Evolutionary conservation across 1,284 basidiomycete species (phyloP), one percentile per base, ranked within the genome.

Genomic region (Tranzscheliella williamsii): DNA sequence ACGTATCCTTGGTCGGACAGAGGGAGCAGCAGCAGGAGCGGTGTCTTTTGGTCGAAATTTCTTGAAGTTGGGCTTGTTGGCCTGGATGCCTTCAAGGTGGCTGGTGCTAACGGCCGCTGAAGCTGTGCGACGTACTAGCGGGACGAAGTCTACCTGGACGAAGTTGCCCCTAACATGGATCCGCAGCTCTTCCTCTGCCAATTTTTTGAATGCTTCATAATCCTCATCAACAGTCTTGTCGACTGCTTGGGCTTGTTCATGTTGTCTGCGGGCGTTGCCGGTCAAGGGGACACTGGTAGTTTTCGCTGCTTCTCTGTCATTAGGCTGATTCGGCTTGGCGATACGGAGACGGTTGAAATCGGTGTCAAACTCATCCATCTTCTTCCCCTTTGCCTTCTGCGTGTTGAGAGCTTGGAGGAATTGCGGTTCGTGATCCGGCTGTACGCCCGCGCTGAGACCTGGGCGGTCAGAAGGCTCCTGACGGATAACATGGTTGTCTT

Each of bases 91-190:
- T n/a, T n/a, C n/a, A n/a, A n/a, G n/a, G n/a, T n/a, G n/a, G n/a
- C n/a, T 6, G 27, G 11, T 12, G 5, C 17, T 17, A 8, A 12
- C 17, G 4, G 38, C 22, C 20, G 38, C 3, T 12, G 27, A 3
- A 4, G 21, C 27, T 31, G 15, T 21, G 18, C 52, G 29, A 7
- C 42, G 34, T 0, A 71, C 51, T 2, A 73, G 42, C 9, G 70
- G 70, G 21, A 73, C 70, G 49, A 70, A 69, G 39, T 73, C 70
- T 6, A 73, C 70, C 43, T 70, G 67, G 7, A 73, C 62, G 49
- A 70, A 73, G 46, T 73, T 73, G 29, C 70, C 70, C 6, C 64
- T 24, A 4, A 62, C 55, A 32, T 62, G 44, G 13, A 68, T 64
- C 17, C 56, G 42, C 20, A 67, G 36, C 30, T 67, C 60, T 26